These are phyloP conservation scores for Wilcoxina mikolae DNA, from an alignment of 495 filamentous ascomycete species.

Conservation along the genomic window DNA sequence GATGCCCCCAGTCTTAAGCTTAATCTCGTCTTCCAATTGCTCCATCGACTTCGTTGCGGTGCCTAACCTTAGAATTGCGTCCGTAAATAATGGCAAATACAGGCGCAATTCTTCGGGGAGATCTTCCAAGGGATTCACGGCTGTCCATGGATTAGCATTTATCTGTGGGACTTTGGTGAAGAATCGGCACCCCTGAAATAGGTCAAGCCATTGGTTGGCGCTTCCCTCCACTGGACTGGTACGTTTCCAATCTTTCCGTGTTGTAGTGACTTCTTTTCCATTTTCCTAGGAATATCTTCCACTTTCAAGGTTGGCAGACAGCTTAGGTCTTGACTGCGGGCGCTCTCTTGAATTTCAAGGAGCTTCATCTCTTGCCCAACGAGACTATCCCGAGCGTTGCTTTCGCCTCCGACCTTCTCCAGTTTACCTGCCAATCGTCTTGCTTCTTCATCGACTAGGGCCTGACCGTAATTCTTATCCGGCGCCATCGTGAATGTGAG, in stretches of 20 bases:
- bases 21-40: slow-evolving; percentile 85
- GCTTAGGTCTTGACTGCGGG: slow-evolving; percentile 65
- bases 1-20: slow-evolving; percentile 89
- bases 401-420: slow-evolving; percentile 50
- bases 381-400: slow-evolving; percentile 52
- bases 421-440: slow-evolving; percentile 49
- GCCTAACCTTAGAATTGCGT: slow-evolving; percentile 81
- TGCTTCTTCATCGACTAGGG: slow-evolving; percentile 65
- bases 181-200: slow-evolving; percentile 58
- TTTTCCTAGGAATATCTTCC: slow-evolving; percentile 67
- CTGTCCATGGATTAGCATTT: neutral
- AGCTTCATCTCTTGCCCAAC: slow-evolving; percentile 66
- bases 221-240: slow-evolving; percentile 76
- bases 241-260: slow-evolving; percentile 51
- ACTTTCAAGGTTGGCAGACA: slow-evolving; percentile 79
- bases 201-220: slow-evolving; percentile 85
- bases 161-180: neutral
- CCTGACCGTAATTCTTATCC: slow-evolving; percentile 51
- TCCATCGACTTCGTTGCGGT: slow-evolving; percentile 82
- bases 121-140: slow-evolving; percentile 60
- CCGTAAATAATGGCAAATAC: slow-evolving; percentile 79
- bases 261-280: slow-evolving; percentile 52
- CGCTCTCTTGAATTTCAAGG: slow-evolving; percentile 64
- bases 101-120: slow-evolving; percentile 73
- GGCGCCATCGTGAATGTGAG: slow-evolving; percentile 93